Evolutionary conservation across 164 flowering plant species (phyloP), one percentile per base, ranked within the genome.

Genomic region (Macadamia integrifolia): DNA sequence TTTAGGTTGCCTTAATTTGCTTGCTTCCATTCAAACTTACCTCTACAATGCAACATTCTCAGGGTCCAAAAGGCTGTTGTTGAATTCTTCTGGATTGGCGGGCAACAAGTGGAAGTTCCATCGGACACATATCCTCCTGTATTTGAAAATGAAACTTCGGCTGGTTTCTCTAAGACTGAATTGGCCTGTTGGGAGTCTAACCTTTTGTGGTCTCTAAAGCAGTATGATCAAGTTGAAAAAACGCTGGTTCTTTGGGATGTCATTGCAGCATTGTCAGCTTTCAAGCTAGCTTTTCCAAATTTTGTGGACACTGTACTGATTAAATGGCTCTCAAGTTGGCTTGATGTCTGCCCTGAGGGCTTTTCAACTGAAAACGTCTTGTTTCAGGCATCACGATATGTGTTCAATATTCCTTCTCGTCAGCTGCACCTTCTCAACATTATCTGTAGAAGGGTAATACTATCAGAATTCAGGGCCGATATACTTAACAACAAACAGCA

Each of bases 21-120:
- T 42, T 61, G 50, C 18, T 2, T 17, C 28, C 12, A 40, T 52
- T 18, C 40, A 58, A 60, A 28, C 48, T 48, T 60, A 32, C 32
- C 6, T 31, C 43, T 12, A 3, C 50, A 23, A 44, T 58, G 35
- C 18, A 11, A 65, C 59, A 40, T 65, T 6, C 42, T 56, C 80
- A 88, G 97, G 85, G 61, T 80, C 70, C 87, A 76, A 66, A 92
- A 81, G 74, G 95, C 93, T 69, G 86, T 84, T 61, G 80, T 90
- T 61, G 93, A 92, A 64, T 90, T 88, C 74, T 82, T 85, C 67
- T 90, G 97, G 95, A 87, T 84, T 73, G 97, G 95, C 67, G 97
- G 95, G 43, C 93, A 86, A 75, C 79, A 82, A 72, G 57, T 80
- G 44, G 79, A 77, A 60, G 52, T 66, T 61, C 67, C 76, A 57